Evolutionary conservation across 2,329 filamentous ascomycete species (phyloP), one percentile per base, ranked within the genome.

Genomic region (Colletotrichum zoysiae): DNA sequence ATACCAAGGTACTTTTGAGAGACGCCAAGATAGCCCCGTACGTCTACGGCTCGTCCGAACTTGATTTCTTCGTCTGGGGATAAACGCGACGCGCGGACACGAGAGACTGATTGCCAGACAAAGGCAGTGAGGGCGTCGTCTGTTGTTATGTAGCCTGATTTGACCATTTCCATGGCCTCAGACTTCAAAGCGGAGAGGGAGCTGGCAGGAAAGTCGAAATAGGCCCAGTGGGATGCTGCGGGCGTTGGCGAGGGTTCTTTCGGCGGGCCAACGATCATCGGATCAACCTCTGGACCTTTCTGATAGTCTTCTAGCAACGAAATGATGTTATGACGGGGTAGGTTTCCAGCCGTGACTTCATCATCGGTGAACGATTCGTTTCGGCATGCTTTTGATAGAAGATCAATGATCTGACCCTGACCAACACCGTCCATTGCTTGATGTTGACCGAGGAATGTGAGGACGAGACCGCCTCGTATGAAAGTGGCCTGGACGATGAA

Each of bases 61-160:
- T 67, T 63, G 2, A 58, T 46, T 1, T 73, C 56, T 7, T 65
- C 23, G n/a, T 66, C 55, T 1, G 72, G 23, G 2, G 66, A 40
- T 0, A 86, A 70, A 1, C 84, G 82, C 0, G 78, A 71, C 0
- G 80, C 75, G 18, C 87, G 83, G 0, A 80, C 82, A 40, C 83
- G 83, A 0, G 79, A 78, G 12, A 86, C 74, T 0, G 79, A 80
- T 71, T 86, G 81, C 85, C 85, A 89, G 66, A 88, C 78, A 58
- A 89, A 84, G 0, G 86, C 86, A 2, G 78, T 85, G 18, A 89
- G 77, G 3, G 83, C 80, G 74, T 90, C 88, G 67, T 90, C 87
- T 0, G 86, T 89, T 1, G 87, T 87, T 30, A 89, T 76, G 73
- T 82, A 88, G 2, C 71, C 70, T 2, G 62, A 23, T 26, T 77